Percentiles rank a stretch among this genome's conserved stretches.
These are phyloP conservation scores for Gaultheria prostrata DNA, from an alignment of 148 eudicot genomes.

Conservation along the genomic window DNA sequence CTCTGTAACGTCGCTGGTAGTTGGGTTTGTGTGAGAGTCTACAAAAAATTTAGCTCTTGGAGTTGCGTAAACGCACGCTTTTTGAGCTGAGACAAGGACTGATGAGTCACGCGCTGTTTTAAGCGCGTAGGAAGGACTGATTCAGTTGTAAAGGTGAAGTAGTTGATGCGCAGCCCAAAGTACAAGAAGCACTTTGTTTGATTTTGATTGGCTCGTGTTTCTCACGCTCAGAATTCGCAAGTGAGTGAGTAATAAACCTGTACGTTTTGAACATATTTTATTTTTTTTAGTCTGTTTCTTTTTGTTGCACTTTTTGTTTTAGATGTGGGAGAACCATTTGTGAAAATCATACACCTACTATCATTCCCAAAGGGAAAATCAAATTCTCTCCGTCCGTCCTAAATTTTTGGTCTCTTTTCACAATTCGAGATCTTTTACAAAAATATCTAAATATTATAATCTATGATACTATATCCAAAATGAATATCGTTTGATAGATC, in stretches of 20 bases:
- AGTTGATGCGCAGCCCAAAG: conserved; percentile 8
- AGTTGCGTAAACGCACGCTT: conserved; percentile 14
- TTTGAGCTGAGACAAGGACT: background rate
- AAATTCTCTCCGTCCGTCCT: no score
- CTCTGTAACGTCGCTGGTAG: conserved; percentile 3
- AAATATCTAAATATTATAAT: no score
- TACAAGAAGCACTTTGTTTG: background rate
- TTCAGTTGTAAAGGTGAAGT: background rate
- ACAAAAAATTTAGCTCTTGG: background rate
- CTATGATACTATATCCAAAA: no score
- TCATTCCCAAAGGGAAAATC: background rate
- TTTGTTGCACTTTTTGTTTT: background rate
- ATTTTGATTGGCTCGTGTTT: conserved; percentile 1
- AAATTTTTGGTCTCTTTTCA: no score
- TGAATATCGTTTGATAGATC: no score
- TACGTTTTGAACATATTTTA: no score
- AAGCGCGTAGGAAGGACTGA: background rate
- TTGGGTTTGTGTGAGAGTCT: background rate
- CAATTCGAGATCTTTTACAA: no score
- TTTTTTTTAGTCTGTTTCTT: background rate
- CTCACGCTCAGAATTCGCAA: background rate
- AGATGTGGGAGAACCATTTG: background rate
- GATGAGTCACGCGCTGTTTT: background rate
- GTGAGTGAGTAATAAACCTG: background rate
- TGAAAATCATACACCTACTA: background rate